Evolutionary conservation across 306 rosid species (phyloP).

Genomic region (Vigna mungo): DNA sequence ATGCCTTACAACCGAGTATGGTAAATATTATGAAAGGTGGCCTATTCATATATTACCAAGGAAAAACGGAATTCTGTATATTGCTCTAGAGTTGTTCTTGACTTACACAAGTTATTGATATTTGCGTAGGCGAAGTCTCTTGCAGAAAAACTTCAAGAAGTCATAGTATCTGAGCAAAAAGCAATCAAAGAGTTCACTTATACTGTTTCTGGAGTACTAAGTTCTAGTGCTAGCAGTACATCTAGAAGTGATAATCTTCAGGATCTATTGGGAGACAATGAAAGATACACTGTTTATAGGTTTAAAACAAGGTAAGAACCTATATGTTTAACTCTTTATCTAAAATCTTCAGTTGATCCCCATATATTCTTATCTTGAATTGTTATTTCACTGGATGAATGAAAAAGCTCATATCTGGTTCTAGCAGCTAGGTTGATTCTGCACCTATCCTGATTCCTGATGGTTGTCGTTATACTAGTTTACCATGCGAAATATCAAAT

Average conservation of each 20-base stretch:
- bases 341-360: neutral
- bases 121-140: conserved; percentile 65
- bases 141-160: conserved; percentile 64
- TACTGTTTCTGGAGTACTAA: conserved; percentile 78
- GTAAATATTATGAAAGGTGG: conserved; percentile 20
- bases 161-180: conserved; percentile 64
- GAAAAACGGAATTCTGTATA: neutral
- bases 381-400: conserved; percentile 32
- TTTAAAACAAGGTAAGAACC: conserved; percentile 72
- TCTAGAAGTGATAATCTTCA: conserved; percentile 70
- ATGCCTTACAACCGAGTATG: conserved; percentile 16
- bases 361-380: conserved; percentile 5
- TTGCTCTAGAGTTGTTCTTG: conserved; percentile 15
- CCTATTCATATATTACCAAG: conserved; percentile 22
- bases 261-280: conserved; percentile 62
- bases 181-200: conserved; percentile 61
- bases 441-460: neutral
- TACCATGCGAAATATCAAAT: neutral
- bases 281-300: conserved; percentile 57
- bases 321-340: conserved; percentile 1
- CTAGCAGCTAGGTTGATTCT: conserved; percentile 23
- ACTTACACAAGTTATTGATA: conserved; percentile 25
- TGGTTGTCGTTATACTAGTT: conserved; percentile 28
- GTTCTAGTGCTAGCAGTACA: conserved; percentile 60
- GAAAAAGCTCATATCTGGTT: conserved; percentile 1